Base-by-base conservation (phyloP, 352 stramenopile genomes). In the Thraustochytrium striatum region DNA sequence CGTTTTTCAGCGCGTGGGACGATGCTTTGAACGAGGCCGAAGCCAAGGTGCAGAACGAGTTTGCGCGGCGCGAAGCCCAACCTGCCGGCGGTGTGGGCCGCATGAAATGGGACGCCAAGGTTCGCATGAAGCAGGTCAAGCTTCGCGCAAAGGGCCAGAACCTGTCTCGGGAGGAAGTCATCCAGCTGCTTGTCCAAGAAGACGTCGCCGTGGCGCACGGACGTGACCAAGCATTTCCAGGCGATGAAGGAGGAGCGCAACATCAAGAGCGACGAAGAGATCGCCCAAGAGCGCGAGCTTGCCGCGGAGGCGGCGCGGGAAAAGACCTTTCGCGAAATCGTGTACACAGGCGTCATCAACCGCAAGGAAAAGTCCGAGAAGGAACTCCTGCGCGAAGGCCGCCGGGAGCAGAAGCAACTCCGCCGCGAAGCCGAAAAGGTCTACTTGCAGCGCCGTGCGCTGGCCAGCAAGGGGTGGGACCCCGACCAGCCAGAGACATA, bases 51-150 rank as follows among this genome's bases (percentile, higher is more conserved):
- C 86, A 92, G 78, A 83, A 69, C 5, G 89, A 95, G 69, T 96
- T 90, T 89, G 72, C 79, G 7, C 83, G 86, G 39, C 90, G 89
- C 69, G 90, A 95, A 30, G 84, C 82, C 8, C 89, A 90, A 62
- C 85, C 86, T 8, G 28, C 52, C 3, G 39, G 53, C 25, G 89
- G 84, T 1, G 88, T 95, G 11, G 90, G 91, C 75, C 93, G 94
- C 84, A 95, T 96, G 89, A 96, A 95, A 69, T 95, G 95, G 72
- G 91, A 97, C 73, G 91, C 91, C 1, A 95, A 93, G 82, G 92
- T 97, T 38, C 89, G 92, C 32, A 96, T 95, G 88, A 90, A 91
- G 35, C 92, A 97, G 82, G 91, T 92, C 21, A 94, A 95, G 82
- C 82, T 96, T 28, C 87, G 91, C 16, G 92, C 91, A 1, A 92